phyloP scores from a whole-genome alignment of 1,284 basidiomycete species.

The Cutaneotrichosporon sp. region DNA sequence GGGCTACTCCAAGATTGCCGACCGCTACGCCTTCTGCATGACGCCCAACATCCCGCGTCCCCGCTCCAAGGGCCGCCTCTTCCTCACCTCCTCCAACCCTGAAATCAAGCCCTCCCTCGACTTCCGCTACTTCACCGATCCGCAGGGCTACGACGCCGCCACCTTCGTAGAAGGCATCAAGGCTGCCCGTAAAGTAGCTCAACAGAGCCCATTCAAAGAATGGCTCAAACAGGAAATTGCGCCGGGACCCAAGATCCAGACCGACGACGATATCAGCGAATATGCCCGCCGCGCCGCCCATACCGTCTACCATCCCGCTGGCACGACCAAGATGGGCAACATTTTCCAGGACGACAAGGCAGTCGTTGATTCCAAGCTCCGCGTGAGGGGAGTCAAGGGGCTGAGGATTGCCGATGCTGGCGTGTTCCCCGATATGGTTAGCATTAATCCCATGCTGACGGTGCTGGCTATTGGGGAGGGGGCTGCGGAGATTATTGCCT shows the following conservation, averaged over 20 bases:
- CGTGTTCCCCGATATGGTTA: constrained; percentile 28
- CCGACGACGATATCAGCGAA: constrained; percentile 26
- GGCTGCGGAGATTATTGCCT: constrained; percentile 24
- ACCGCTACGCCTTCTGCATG: constrained; percentile 29
- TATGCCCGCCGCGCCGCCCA: constrained; percentile 27
- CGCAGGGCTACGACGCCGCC: constrained; percentile 24
- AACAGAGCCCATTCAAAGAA: constrained; percentile 25
- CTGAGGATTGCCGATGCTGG: constrained; percentile 27
- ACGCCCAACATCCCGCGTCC: constrained; percentile 29
- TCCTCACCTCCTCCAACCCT: constrained; percentile 20
- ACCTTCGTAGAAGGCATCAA: constrained; percentile 25
- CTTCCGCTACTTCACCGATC: constrained; percentile 30
- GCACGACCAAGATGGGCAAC: constrained; percentile 25
- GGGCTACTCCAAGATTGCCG: constrained; percentile 20
- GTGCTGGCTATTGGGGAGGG: constrained; percentile 25
- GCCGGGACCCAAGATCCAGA: constrained; percentile 16
- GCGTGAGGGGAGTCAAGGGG: constrained; percentile 23
- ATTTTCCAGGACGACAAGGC: constrained; percentile 9
- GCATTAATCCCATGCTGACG: constrained; percentile 28
- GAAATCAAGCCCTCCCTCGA: constrained; percentile 26
- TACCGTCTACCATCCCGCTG: constrained; percentile 29
- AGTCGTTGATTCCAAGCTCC: constrained; percentile 22
- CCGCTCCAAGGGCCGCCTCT: constrained; percentile 19
- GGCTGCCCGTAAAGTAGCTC: constrained; percentile 24
- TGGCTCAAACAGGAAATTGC: constrained; percentile 26